Conservation (phyloP, 345 rosid genomes). For the Aquilaria sinensis region DNA sequence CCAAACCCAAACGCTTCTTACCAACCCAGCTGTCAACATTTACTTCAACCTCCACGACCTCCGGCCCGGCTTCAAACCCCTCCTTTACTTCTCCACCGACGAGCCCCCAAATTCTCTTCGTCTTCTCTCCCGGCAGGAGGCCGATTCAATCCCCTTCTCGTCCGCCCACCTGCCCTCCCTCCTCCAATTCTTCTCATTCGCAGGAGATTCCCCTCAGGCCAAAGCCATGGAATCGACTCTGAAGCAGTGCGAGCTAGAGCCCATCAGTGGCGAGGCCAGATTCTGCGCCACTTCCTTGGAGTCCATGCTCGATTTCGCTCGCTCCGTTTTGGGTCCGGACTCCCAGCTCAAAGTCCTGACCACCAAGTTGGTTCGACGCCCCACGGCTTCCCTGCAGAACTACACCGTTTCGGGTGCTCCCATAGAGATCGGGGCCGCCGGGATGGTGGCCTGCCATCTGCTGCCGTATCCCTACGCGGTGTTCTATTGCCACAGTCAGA, state of each 20-base stretch:
- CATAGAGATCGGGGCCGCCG: conserved; percentile 19
- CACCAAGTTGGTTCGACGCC: conserved; percentile 19
- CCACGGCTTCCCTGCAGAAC: conserved; percentile 24
- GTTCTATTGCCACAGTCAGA: conserved; percentile 49
- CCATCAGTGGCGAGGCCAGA: conserved; percentile 43
- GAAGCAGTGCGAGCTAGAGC: conserved; percentile 35
- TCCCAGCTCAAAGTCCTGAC: conserved; percentile 29
- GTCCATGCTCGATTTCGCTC: conserved; percentile 57
- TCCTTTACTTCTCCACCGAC: conserved; percentile 31
- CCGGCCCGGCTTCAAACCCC: conserved; percentile 31
- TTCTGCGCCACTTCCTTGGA: conserved; percentile 62
- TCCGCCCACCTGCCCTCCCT: conserved; percentile 38
- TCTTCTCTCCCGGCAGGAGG: conserved; percentile 51
- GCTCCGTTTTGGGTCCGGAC: conserved; percentile 30
- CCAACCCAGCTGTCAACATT: conserved; percentile 38
- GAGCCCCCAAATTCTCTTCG: conserved; percentile 35
- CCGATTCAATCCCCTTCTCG: conserved; percentile 58
- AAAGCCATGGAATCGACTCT: conserved; percentile 57
- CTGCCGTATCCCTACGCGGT: conserved; percentile 67
- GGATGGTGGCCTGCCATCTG: conserved; percentile 50
- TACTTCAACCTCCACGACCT: conserved; percentile 49
- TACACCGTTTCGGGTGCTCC: conserved; percentile 40
- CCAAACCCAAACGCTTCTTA: conserved; percentile 13
- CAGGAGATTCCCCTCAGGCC: conserved; percentile 53
- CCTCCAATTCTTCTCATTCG: conserved; percentile 49